A percentile compares a stretch with the other conserved stretches of the same genome.
Evolutionary conservation across 164 flowering plant species (phyloP).

Genomic region (Hamamelis virginiana): DNA sequence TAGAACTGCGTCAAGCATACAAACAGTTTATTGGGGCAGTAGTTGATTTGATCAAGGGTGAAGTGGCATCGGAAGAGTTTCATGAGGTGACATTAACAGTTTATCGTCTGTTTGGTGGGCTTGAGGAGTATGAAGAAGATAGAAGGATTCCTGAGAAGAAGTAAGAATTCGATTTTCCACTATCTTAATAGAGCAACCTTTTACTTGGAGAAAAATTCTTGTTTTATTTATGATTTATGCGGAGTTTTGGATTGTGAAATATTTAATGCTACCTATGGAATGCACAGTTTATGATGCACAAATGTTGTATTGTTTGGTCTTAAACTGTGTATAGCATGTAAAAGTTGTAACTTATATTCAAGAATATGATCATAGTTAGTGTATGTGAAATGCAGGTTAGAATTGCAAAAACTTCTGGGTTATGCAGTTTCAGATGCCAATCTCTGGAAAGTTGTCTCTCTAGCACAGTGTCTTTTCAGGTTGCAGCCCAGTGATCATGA

Average conservation of each 20-base stretch:
- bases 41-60: slow-evolving; percentile 73
- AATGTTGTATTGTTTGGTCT: background rate
- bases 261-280: background rate
- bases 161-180: slow-evolving; percentile 37
- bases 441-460: slow-evolving; percentile 49
- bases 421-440: slow-evolving; percentile 45
- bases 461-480: slow-evolving; percentile 46
- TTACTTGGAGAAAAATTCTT: background rate
- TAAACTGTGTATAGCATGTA: background rate
- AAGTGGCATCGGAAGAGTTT: slow-evolving; percentile 72
- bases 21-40: slow-evolving; percentile 72
- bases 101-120: slow-evolving; percentile 49
- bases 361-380: slow-evolving; percentile 11
- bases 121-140: slow-evolving; percentile 27
- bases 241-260: background rate
- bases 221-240: background rate
- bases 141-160: slow-evolving; percentile 42
- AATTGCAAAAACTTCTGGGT: slow-evolving; percentile 66
- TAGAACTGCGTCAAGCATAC: slow-evolving; percentile 72
- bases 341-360: background rate
- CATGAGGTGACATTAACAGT: slow-evolving; percentile 60
- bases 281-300: background rate
- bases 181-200: background rate
- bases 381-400: slow-evolving; percentile 44
- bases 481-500: slow-evolving; percentile 48